Percentiles rank a stretch among this genome's conserved stretches.
Conservation (phyloP, 441 rosid genomes). For the Kokia cookei region DNA sequence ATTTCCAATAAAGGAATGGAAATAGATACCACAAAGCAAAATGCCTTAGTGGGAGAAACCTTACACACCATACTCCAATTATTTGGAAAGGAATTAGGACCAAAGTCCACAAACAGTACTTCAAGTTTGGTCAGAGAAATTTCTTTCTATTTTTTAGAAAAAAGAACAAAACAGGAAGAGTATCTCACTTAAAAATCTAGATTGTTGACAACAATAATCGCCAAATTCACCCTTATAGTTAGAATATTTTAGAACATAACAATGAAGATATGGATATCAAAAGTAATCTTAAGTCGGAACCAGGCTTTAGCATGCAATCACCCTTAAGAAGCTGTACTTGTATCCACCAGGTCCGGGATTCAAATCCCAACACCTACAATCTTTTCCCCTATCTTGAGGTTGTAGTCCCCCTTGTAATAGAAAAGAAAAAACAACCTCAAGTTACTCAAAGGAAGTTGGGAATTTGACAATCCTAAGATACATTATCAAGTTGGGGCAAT, state of each 20-base stretch:
- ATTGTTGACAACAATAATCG: neutral
- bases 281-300: neutral
- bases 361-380: neutral
- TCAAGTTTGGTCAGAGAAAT: neutral
- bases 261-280: neutral
- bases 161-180: neutral
- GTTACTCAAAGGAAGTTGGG: neutral
- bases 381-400: neutral
- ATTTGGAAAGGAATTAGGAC: neutral
- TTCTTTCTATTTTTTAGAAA: neutral
- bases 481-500: neutral
- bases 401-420: neutral
- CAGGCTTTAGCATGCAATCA: neutral
- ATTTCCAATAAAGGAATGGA: neutral
- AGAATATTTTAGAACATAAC: neutral
- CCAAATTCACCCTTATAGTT: neutral
- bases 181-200: neutral
- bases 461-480: neutral
- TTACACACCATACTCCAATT: neutral
- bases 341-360: neutral
- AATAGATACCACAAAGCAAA: neutral
- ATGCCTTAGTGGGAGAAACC: neutral
- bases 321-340: neutral
- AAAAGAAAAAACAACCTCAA: neutral
- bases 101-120: neutral